Evolutionary conservation across 2,329 filamentous ascomycete species (phyloP).

Genomic region (Botrytis tulipae): DNA sequence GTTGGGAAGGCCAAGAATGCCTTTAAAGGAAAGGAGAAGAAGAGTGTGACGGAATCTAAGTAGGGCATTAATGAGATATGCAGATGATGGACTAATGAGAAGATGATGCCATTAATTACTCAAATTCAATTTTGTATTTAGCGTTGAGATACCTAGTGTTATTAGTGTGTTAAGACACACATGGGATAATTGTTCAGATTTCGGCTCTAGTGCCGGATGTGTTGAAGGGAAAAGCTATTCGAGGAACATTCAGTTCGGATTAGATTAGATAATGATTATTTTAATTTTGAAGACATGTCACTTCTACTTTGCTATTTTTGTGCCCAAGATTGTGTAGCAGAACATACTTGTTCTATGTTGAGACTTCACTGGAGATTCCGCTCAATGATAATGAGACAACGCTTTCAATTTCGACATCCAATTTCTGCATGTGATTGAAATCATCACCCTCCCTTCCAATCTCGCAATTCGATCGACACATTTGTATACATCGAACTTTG

Average conservation of each 20-base stretch:
- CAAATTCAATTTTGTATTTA: background rate
- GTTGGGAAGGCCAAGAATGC: constrained; percentile 40
- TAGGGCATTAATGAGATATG: background rate
- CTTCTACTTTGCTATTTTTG: no score
- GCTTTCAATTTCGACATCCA: no score
- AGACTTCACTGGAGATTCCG: no score
- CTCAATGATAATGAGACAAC: no score
- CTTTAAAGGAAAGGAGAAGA: constrained; percentile 23
- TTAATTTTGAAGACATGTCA: background rate
- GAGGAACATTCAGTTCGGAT: background rate
- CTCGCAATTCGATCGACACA: no score
- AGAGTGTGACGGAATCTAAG: background rate
- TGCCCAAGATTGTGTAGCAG: no score
- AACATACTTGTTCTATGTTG: no score
- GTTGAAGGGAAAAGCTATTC: background rate
- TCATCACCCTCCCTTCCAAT: no score
- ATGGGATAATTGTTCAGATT: background rate
- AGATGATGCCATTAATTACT: background rate
- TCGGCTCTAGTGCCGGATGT: background rate
- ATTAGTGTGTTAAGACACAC: background rate
- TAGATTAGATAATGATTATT: background rate
- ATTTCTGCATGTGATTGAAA: no score
- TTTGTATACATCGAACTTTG: no score
- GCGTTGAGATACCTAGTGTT: background rate
- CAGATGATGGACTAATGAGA: background rate